A percentile compares a stretch with the other conserved stretches of the same genome.
Conservation (phyloP, 2,329 filamentous ascomycete genomes). For the Clonostachys solani region DNA sequence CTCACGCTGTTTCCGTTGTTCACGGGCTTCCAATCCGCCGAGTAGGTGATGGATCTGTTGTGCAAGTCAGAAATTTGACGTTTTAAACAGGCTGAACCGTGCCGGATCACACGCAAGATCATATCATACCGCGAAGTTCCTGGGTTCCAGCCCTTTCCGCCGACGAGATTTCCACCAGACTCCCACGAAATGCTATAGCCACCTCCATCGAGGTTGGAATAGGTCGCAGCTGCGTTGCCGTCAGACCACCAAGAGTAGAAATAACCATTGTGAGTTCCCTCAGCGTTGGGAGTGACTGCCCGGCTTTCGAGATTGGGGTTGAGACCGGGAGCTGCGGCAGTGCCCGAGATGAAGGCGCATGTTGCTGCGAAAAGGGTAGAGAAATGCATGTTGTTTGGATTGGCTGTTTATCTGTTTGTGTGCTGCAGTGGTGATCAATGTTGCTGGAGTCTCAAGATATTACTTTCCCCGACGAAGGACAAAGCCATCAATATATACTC, state of each 20-base stretch:
- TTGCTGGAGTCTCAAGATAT: too few species aligned
- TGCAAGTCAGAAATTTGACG: slow-evolving; percentile 3
- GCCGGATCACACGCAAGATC: background rate
- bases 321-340: slow-evolving; percentile 1
- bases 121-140: slow-evolving; percentile 38
- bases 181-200: slow-evolving; percentile 36
- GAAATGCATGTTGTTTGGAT: slow-evolving; percentile 2
- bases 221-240: slow-evolving; percentile 28
- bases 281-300: slow-evolving; percentile 19
- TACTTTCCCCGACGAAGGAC: too few species aligned
- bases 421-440: background rate
- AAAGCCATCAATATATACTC: too few species aligned
- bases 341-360: slow-evolving; percentile 1
- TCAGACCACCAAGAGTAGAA: slow-evolving; percentile 40
- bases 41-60: slow-evolving; percentile 12
- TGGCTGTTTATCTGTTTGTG: background rate
- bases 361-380: slow-evolving; percentile 3
- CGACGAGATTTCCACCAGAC: slow-evolving; percentile 46
- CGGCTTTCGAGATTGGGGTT: background rate
- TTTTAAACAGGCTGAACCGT: background rate
- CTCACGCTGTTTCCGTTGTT: slow-evolving; percentile 19
- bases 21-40: slow-evolving; percentile 16
- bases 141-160: slow-evolving; percentile 54
- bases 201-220: slow-evolving; percentile 31
- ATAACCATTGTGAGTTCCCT: slow-evolving; percentile 27